Percentiles rank a stretch among this genome's conserved stretches.
Conservation (phyloP, 2,329 filamentous ascomycete species). For the Amylocarpus encephaloides region DNA sequence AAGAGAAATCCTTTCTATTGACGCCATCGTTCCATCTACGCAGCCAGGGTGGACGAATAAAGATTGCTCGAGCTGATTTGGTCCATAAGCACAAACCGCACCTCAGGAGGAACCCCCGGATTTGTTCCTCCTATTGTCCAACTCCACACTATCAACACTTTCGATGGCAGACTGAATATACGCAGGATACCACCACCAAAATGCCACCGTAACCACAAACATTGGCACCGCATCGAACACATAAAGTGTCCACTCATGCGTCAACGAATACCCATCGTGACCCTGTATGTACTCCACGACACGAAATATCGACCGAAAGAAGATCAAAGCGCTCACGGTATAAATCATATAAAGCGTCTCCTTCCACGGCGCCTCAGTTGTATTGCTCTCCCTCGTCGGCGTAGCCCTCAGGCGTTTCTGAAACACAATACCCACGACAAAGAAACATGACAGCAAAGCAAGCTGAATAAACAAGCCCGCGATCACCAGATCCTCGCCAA, state of each 20-base stretch:
- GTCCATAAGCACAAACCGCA: neutral
- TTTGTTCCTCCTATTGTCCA: neutral
- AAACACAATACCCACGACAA: slow-evolving; percentile 36
- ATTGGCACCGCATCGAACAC: slow-evolving; percentile 40
- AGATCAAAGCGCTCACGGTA: slow-evolving; percentile 37
- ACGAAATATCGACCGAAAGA: slow-evolving; percentile 41
- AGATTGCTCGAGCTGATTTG: neutral
- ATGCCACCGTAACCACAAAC: slow-evolving; percentile 33
- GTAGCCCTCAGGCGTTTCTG: slow-evolving; percentile 13
- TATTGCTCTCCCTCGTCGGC: slow-evolving; percentile 13
- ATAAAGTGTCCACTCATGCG: slow-evolving; percentile 39
- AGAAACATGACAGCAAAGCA: slow-evolving; percentile 50
- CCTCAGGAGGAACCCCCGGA: neutral
- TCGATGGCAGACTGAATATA: neutral
- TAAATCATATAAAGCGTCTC: slow-evolving; percentile 39
- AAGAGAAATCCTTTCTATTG: too few species aligned
- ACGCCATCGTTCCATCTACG: too few species aligned
- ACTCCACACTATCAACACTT: slow-evolving; percentile 3
- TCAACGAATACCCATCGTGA: slow-evolving; percentile 30
- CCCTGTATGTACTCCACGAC: slow-evolving; percentile 43
- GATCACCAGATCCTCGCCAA: slow-evolving; percentile 48
- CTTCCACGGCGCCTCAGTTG: slow-evolving; percentile 23
- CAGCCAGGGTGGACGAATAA: neutral
- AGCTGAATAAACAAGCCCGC: slow-evolving; percentile 52
- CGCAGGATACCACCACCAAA: slow-evolving; percentile 22